Evolutionary conservation across 2,329 filamentous ascomycete species (phyloP).

Genomic region (Sclerotinia glacialis): DNA sequence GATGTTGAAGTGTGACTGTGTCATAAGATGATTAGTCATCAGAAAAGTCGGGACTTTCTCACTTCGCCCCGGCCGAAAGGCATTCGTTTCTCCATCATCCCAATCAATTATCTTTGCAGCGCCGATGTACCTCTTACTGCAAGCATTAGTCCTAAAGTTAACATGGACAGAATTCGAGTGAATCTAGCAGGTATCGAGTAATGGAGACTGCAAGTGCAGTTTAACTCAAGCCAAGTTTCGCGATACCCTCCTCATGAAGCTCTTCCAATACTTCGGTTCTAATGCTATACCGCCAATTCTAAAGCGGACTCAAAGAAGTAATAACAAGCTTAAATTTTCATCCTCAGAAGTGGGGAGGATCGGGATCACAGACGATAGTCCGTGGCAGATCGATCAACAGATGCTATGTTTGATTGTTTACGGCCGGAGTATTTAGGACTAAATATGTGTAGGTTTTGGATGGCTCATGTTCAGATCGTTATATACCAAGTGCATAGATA

Average conservation of each 20-base stretch:
- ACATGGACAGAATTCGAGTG: no score
- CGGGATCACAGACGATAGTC: no score
- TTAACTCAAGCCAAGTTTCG: background rate
- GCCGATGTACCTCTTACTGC: no score
- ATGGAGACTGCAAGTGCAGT: background rate
- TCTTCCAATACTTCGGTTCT: background rate
- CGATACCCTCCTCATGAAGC: no score
- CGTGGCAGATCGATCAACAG: background rate
- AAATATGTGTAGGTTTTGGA: background rate
- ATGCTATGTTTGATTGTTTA: background rate
- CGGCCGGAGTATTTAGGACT: background rate
- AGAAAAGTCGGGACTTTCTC: background rate
- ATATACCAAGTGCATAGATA: background rate
- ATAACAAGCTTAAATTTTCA: conserved; percentile 1
- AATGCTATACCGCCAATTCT: background rate
- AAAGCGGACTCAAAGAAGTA: background rate
- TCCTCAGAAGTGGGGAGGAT: background rate
- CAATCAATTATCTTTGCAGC: background rate
- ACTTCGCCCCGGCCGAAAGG: background rate
- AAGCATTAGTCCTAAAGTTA: background rate
- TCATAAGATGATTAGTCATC: no score
- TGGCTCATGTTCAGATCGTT: background rate
- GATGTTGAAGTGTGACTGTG: no score
- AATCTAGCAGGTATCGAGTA: no score
- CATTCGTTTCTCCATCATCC: background rate